Evolutionary conservation across 164 flowering plant species (phyloP), one percentile per base, ranked within the genome.

Genomic region (Paratinospora sagittata): DNA sequence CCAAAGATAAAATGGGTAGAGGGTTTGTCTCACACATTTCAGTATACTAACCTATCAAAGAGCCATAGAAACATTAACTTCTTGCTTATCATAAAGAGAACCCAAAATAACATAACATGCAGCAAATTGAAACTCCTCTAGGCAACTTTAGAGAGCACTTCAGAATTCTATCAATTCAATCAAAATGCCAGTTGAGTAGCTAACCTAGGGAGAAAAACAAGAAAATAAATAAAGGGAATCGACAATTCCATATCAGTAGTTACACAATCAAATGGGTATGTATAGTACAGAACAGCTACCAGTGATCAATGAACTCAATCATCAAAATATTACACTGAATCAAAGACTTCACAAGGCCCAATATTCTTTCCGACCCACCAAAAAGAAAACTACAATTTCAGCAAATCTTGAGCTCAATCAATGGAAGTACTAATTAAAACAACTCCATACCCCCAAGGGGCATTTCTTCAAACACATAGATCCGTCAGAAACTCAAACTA

Each of bases 401-500:
- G 5, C 4, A 57, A 57, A 57, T 12, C 5, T 4, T n/a, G n/a
- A n/a, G n/a, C 19, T 49, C 57, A 62, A 27, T n/a, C n/a, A n/a
- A n/a, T n/a, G 33, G 65, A 62, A 27, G 21, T 17, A 62, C 34
- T 27, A 62, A 62, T 27, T 26, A 62, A 27, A 11, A 62, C 65
- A 24, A 6, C n/a, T 52, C 21, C 19, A 52, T 19, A 52, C 3
- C 19, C 5, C 6, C 6, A 43, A 14, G 21, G 10, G 61, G 49
- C 70, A 68, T 49, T 68, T 68, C 14, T 2, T 49, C 70, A 19
- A 68, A 49, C 70, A 68, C 70, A 8, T 68, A 26, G 70, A 3
- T 14, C 3, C 63, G 7, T 60, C 3, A 60, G 11, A 23, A 21
- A 60, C 63, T 60, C 58, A 16, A 52, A 17, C 19, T 52, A 8